Evolutionary conservation across 768 basidiomycete genomes (phyloP), one percentile per base, ranked within the genome.

Genomic region (Rhizopogon vulgaris): DNA sequence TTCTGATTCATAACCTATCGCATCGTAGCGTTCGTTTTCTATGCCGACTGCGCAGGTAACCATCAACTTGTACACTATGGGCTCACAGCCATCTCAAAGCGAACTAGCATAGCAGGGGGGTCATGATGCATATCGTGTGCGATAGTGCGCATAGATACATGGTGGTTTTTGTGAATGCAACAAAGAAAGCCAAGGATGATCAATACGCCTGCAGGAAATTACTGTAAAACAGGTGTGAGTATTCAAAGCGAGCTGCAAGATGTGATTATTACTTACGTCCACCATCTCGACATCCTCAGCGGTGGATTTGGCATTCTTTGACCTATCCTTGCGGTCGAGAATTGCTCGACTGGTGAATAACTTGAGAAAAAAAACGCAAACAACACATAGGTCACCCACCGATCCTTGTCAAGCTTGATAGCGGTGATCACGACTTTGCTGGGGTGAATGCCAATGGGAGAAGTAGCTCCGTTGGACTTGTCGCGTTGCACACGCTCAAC

Each of bases 401-500:
- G 78, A 73, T 93, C 91, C 72, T 91, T 94, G 74, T 94, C 90
- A 55, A 92, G 76, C 77, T 98, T 96, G 73, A 96, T 82, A 63
- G 76, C 88, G 59, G 85, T 84, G 68, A 99, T 92, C 57, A 95
- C 90, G 49, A 97, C 93, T 69, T 96, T 98, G 77, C 88, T 91
- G 53, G 95, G 94, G 79, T 95, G 88, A 62, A 99, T 84, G 60
- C 94, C 93, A 63, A 99, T 94, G 64, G 90, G 90, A 53, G 87
- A 83, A 51, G 93, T 84, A 54, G 94, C 87, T 58, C 96, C 95
- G 68, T 95, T 96, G 59, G 92, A 91, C 75, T 97, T 97, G 78
- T 99, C 95, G 60, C 93, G 84, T 71, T 89, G 86, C 51, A 99
- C 93, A 68, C 95, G 91, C 74, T 99, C 95, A 67, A 99, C 90